Conservation (phyloP, 768 basidiomycete species). For the Pleurotus salmoneostramineus region DNA sequence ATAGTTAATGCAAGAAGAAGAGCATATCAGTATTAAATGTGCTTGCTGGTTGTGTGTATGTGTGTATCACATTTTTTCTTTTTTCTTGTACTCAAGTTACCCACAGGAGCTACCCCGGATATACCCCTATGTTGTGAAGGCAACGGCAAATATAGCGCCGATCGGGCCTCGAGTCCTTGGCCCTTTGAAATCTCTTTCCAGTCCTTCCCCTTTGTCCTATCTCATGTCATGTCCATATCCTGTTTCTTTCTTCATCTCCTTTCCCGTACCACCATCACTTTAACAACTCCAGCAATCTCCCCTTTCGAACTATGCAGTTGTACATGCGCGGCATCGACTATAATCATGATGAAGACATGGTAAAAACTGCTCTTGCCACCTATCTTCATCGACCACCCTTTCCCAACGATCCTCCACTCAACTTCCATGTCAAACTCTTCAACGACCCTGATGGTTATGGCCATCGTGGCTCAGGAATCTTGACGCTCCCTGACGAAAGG, state of each 20-base stretch:
- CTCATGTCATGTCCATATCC: too few species aligned
- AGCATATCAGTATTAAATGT: constrained; percentile 14
- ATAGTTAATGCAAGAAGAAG: constrained; percentile 21
- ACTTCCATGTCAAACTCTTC: constrained; percentile 1
- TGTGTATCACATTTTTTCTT: too few species aligned
- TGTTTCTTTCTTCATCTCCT: too few species aligned
- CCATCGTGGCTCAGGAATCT: background rate
- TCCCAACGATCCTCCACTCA: background rate
- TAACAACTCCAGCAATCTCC: too few species aligned
- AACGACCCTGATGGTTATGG: background rate
- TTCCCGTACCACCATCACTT: too few species aligned
- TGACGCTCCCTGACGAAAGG: background rate
- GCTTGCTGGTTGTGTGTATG: constrained; percentile 19
- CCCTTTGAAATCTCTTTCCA: too few species aligned
- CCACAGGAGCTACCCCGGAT: too few species aligned
- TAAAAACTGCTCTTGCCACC: background rate
- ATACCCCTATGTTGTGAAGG: too few species aligned
- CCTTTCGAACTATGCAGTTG: background rate
- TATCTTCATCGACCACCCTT: constrained; percentile 3
- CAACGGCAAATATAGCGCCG: too few species aligned
- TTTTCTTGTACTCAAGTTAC: too few species aligned
- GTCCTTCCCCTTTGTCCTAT: too few species aligned
- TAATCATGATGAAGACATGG: background rate
- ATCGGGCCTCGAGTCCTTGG: too few species aligned
- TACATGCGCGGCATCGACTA: background rate